A percentile compares a stretch with the other conserved stretches of the same genome.
Conservation (phyloP, 1,284 basidiomycete genomes). For the Hemileccinum hortonii region DNA sequence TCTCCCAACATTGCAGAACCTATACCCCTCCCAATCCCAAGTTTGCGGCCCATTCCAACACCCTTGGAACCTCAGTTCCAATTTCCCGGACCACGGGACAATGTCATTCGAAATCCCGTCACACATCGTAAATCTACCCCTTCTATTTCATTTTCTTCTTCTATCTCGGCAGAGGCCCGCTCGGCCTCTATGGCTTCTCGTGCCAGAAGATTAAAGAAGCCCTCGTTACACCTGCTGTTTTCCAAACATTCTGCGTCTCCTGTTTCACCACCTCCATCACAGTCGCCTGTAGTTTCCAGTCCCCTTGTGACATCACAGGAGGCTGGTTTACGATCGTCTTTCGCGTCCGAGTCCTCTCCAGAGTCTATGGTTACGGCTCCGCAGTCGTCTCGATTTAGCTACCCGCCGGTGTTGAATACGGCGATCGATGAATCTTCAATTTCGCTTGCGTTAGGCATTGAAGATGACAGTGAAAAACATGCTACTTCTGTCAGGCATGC, state of each 20-base stretch:
- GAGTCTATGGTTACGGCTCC: slow-evolving; percentile 36
- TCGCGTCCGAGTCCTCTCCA: slow-evolving; percentile 31
- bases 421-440: slow-evolving; percentile 36
- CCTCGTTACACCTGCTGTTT: slow-evolving; percentile 54
- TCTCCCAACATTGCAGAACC: slow-evolving; percentile 29
- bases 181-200: slow-evolving; percentile 32
- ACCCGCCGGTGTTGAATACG: slow-evolving; percentile 35
- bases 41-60: slow-evolving; percentile 12
- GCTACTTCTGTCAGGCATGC: slow-evolving; percentile 9
- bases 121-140: slow-evolving; percentile 39
- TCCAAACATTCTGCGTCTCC: slow-evolving; percentile 48
- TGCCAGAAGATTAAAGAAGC: slow-evolving; percentile 47
- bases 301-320: slow-evolving; percentile 10
- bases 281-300: slow-evolving; percentile 14
- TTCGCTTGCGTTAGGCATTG: slow-evolving; percentile 35
- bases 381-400: slow-evolving; percentile 36
- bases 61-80: slow-evolving; percentile 34
- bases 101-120: slow-evolving; percentile 32
- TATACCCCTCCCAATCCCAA: slow-evolving; percentile 30
- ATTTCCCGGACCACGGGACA: slow-evolving; percentile 41
- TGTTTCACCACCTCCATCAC: slow-evolving; percentile 24
- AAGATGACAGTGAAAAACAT: slow-evolving; percentile 21
- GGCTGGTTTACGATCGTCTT: slow-evolving; percentile 17
- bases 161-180: slow-evolving; percentile 25
- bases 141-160: slow-evolving; percentile 38